Percentiles rank a stretch among this genome's conserved stretches.
Evolutionary conservation across 2,329 filamentous ascomycete genomes (phyloP).

Genomic region (Orbilia brochopaga): DNA sequence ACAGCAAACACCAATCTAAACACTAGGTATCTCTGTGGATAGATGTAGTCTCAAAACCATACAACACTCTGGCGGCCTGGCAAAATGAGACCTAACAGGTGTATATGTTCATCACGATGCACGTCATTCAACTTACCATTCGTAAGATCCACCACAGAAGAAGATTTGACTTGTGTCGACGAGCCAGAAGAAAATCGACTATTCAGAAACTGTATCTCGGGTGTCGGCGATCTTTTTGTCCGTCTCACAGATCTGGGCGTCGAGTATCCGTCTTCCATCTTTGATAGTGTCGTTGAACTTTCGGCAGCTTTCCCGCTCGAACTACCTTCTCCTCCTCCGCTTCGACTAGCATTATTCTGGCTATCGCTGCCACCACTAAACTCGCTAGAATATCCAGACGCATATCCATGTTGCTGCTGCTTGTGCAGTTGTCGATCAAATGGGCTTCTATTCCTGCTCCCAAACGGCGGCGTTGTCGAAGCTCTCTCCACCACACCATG

Average conservation of each 20-base stretch:
- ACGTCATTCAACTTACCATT: slow-evolving; percentile 23
- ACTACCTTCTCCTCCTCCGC: slow-evolving; percentile 15
- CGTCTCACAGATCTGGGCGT: slow-evolving; percentile 9
- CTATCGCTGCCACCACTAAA: slow-evolving; percentile 12
- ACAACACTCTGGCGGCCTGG: no score
- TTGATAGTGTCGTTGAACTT: slow-evolving; percentile 16
- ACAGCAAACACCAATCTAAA: neutral
- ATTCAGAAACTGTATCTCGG: slow-evolving; percentile 48
- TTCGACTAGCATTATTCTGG: neutral
- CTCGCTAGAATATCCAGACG: neutral
- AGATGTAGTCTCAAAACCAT: no score
- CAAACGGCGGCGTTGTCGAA: slow-evolving; percentile 25
- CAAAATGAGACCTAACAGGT: no score
- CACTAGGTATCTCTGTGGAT: neutral
- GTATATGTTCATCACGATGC: neutral
- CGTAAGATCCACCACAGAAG: slow-evolving; percentile 42
- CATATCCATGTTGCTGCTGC: slow-evolving; percentile 23
- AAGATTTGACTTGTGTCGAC: slow-evolving; percentile 23
- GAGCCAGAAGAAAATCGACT: slow-evolving; percentile 36
- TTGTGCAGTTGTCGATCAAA: slow-evolving; percentile 20
- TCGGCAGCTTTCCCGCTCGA: slow-evolving; percentile 26
- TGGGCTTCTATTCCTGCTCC: slow-evolving; percentile 37
- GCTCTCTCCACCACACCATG: slow-evolving; percentile 34
- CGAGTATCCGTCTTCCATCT: slow-evolving; percentile 33
- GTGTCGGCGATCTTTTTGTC: slow-evolving; percentile 36